phyloP scores from a whole-genome alignment of 1,284 basidiomycete species.

The Fomes fomentarius region DNA sequence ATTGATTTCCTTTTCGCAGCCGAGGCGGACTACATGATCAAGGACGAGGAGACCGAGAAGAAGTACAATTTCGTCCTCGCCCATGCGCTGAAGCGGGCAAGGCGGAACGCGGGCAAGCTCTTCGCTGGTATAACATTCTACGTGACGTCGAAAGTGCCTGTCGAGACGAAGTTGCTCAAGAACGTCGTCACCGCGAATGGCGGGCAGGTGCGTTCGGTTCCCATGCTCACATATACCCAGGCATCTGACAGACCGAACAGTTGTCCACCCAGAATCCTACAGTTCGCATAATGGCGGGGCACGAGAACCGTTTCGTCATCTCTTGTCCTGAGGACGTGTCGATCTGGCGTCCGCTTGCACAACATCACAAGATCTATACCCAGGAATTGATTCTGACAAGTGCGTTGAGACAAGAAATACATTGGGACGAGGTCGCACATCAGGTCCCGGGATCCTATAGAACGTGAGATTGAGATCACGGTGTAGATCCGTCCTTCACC shows the following conservation, averaged over 20 bases:
- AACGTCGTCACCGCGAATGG: conserved; percentile 69
- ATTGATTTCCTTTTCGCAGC: conserved; percentile 44
- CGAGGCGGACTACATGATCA: conserved; percentile 59
- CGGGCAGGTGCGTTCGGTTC: conserved; percentile 55
- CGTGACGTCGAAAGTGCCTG: conserved; percentile 61
- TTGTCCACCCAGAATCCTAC: conserved; percentile 55
- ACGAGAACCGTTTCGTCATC: conserved; percentile 57
- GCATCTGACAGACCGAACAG: conserved; percentile 29
- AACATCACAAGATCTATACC: conserved; percentile 61
- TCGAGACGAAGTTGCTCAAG: conserved; percentile 61
- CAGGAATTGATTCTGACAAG: conserved; percentile 67
- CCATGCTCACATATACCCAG: not conserved
- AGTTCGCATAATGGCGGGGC: conserved; percentile 53
- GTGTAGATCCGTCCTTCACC: no score
- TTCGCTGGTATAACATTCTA: conserved; percentile 74
- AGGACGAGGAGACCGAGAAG: conserved; percentile 62
- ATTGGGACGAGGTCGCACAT: conserved; percentile 52
- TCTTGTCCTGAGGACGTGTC: conserved; percentile 62
- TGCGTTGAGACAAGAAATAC: conserved; percentile 65
- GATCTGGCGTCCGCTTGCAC: conserved; percentile 61
- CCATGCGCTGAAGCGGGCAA: conserved; percentile 61
- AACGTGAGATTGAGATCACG: no score
- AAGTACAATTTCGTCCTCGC: conserved; percentile 66
- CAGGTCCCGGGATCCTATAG: conserved; percentile 24
- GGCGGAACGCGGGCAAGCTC: conserved; percentile 50